Base-by-base conservation (phyloP, 2,329 filamentous ascomycete species). In the Zymoseptoria brevis region DNA sequence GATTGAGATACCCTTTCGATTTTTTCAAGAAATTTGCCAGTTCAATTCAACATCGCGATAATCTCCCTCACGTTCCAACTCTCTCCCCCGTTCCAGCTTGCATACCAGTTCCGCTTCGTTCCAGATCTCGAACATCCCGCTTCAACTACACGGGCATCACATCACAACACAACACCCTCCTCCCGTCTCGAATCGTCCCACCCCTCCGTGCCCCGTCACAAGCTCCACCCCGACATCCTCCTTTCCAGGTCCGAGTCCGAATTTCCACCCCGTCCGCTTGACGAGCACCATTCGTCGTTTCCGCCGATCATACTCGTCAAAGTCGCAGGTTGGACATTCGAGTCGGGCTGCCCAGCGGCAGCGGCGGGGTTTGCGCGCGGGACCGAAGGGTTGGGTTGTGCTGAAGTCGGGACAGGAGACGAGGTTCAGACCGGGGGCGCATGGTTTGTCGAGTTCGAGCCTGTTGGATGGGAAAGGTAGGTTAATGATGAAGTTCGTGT, bases 361-460 rank as follows among this genome's bases (percentile, higher is more conserved):
- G 8, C 62, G 61, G 1, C 60, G 61, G 16, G 66, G 67, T 48
- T 66, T 64, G 21, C 64, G 62, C 29, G 65, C 65, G 19, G 65
- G 62, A 11, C 67, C 66, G 54, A 59, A 62, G 1, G 65, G 64
- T 54, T 70, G 68, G 21, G 50, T 52, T 35, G 60, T 58, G 57
- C 61, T 53, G 54, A 75, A 76, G 56, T 72, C 63, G 8, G 73
- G 73, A 62, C 77, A 79, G 59, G 65, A 76, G 45, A 75, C 63
- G 19, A 79, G 71, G 57, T 79, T 73, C 22, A 68, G 69, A 45
- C 70, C 68, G 35, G 69, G 69, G 4, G 67, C 69, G 67, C 80
- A 82, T 8, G 77, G 74, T 11, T 73, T 68, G 22, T 69, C 70
- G 63, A 82, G 76, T 22, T 73, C 75, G 57, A 81, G 68, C 68